Percentiles rank a stretch among this genome's conserved stretches.
Conservation (phyloP, 257 asterid species). For the Plantago ovata region DNA sequence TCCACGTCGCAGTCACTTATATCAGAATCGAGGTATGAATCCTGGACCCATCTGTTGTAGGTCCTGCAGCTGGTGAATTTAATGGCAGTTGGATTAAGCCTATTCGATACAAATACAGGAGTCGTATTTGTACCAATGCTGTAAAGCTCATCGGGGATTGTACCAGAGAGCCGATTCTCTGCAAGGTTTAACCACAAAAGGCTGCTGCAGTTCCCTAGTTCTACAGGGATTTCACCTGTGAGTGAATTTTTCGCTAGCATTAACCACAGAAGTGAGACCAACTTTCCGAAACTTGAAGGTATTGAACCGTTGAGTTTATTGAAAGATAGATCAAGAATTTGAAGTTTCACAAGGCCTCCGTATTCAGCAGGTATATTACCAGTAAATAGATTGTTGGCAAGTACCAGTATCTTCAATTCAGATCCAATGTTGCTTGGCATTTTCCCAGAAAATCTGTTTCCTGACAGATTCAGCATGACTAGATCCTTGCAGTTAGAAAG, state of each 20-base stretch:
- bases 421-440: slow-evolving; percentile 43
- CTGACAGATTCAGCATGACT: slow-evolving; percentile 36
- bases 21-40: slow-evolving; percentile 27
- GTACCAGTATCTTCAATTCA: slow-evolving; percentile 36
- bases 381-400: slow-evolving; percentile 40
- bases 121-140: slow-evolving; percentile 34
- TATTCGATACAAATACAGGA: slow-evolving; percentile 32
- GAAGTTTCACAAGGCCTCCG: slow-evolving; percentile 37
- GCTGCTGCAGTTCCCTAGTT: slow-evolving; percentile 44
- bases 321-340: slow-evolving; percentile 48
- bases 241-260: slow-evolving; percentile 39
- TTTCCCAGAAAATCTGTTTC: slow-evolving; percentile 39
- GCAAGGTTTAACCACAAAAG: slow-evolving; percentile 48
- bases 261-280: slow-evolving; percentile 37
- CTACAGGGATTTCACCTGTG: slow-evolving; percentile 36
- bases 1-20: slow-evolving; percentile 25
- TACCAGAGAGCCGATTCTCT: slow-evolving; percentile 36
- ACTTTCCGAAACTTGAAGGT: slow-evolving; percentile 35
- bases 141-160: slow-evolving; percentile 30
- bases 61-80: slow-evolving; percentile 37
- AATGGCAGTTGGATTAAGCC: slow-evolving; percentile 20
- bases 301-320: slow-evolving; percentile 34
- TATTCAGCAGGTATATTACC: slow-evolving; percentile 46
- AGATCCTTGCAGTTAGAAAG: slow-evolving; percentile 18
- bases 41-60: slow-evolving; percentile 43